phyloP scores from a whole-genome alignment of 352 stramenopile species.

The Pythium sp. region DNA sequence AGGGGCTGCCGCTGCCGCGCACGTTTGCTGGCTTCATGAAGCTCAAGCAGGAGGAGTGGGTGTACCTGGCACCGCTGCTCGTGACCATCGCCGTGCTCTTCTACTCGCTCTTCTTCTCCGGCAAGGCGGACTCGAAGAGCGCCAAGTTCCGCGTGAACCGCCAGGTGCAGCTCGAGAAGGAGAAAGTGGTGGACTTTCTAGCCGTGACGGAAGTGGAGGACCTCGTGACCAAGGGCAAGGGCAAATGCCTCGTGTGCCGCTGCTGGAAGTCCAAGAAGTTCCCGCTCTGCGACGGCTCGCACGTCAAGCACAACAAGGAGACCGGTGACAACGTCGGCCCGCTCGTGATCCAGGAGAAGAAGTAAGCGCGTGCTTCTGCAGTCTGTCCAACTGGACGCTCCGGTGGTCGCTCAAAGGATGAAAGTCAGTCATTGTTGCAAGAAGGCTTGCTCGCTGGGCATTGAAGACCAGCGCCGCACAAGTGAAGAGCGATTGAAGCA shows the following conservation, averaged over 20 bases:
- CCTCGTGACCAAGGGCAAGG: conserved; percentile 65
- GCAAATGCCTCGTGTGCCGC: conserved; percentile 80
- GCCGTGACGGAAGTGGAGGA: conserved; percentile 75
- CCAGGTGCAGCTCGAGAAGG: conserved; percentile 68
- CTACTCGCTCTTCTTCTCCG: conserved; percentile 57
- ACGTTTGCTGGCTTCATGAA: conserved; percentile 82
- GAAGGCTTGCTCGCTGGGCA: background rate
- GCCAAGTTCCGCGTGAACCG: conserved; percentile 66
- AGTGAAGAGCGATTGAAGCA: background rate
- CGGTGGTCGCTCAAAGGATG: background rate
- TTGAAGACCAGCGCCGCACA: background rate
- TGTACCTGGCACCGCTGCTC: conserved; percentile 81
- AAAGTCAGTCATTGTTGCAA: background rate
- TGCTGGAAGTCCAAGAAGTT: conserved; percentile 91
- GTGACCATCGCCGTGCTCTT: conserved; percentile 74
- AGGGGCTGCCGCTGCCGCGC: conserved; percentile 74
- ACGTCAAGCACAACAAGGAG: conserved; percentile 89
- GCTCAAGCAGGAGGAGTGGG: conserved; percentile 83
- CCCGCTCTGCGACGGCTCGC: conserved; percentile 70
- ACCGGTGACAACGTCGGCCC: conserved; percentile 82
- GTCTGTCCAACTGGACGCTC: background rate
- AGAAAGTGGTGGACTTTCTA: conserved; percentile 77
- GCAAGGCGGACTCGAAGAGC: conserved; percentile 41
- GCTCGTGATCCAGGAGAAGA: conserved; percentile 68
- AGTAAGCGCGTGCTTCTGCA: conserved; percentile 5